These are phyloP conservation scores for Zalerion maritima DNA, from an alignment of 495 filamentous ascomycete species.

Conservation along the genomic window DNA sequence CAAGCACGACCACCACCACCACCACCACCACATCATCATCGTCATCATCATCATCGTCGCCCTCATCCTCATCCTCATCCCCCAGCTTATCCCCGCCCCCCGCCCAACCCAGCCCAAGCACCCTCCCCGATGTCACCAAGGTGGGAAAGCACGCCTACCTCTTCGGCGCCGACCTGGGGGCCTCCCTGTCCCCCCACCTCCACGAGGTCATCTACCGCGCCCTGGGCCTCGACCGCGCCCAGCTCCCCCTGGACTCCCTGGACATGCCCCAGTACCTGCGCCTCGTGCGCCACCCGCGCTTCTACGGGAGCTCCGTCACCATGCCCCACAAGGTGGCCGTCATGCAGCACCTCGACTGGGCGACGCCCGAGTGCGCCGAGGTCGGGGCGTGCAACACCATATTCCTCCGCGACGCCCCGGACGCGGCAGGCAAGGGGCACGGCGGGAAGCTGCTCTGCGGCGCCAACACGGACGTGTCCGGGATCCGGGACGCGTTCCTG, in stretches of 20 bases:
- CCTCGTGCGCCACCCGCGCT: slow-evolving; percentile 18
- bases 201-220: slow-evolving; percentile 49
- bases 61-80: background rate
- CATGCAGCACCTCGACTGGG: slow-evolving; percentile 49
- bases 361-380: slow-evolving; percentile 50
- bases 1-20: no score
- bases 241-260: slow-evolving; percentile 39
- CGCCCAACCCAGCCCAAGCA: slow-evolving; percentile 8
- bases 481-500: slow-evolving; percentile 52
- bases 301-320: slow-evolving; percentile 40
- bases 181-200: slow-evolving; percentile 57
- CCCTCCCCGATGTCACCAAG: slow-evolving; percentile 29
- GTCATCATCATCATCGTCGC: background rate
- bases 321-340: slow-evolving; percentile 66
- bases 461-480: slow-evolving; percentile 65
- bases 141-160: slow-evolving; percentile 38
- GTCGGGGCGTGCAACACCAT: slow-evolving; percentile 65
- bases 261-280: slow-evolving; percentile 28
- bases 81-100: slow-evolving; percentile 2
- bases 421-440: no score
- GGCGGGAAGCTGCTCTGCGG: slow-evolving; percentile 39
- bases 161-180: slow-evolving; percentile 39
- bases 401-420: slow-evolving; percentile 36
- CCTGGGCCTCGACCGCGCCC: slow-evolving; percentile 44
- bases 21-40: background rate